Conservation (phyloP, 306 rosid species). For the Vigna nakashimae region DNA sequence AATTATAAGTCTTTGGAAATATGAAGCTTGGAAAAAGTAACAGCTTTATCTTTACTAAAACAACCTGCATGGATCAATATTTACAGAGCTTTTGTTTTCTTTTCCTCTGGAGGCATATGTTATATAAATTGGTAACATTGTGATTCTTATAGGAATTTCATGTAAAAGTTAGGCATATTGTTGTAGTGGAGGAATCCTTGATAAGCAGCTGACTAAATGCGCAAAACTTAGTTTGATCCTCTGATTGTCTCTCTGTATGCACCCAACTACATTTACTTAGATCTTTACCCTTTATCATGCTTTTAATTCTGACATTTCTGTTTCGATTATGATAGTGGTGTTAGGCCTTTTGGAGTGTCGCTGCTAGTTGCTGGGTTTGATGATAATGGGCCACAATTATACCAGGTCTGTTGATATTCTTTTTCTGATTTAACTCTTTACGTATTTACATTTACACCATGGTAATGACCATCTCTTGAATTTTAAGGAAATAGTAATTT, state of each 20-base stretch:
- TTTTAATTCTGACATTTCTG: constrained; percentile 38
- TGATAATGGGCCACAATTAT: constrained; percentile 90
- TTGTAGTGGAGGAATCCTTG: not conserved
- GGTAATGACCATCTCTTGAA: not conserved
- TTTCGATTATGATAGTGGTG: constrained; percentile 68
- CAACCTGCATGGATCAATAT: not conserved
- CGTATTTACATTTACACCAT: constrained; percentile 26
- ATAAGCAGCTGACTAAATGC: constrained; percentile 1
- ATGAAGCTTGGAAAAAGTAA: constrained; percentile 14
- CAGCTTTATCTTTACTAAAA: constrained; percentile 2
- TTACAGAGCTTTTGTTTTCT: not conserved
- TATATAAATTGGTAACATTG: constrained; percentile 6
- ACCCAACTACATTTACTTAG: not conserved
- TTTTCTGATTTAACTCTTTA: constrained; percentile 16
- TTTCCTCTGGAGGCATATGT: constrained; percentile 18
- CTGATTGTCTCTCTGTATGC: not conserved
- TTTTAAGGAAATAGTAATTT: constrained; percentile 4
- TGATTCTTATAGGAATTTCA: not conserved
- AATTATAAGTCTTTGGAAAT: not conserved
- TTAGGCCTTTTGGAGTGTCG: constrained; percentile 98
- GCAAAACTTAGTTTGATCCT: constrained; percentile 1
- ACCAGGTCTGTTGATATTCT: constrained; percentile 65
- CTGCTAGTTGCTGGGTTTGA: constrained; percentile 92
- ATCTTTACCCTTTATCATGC: not conserved
- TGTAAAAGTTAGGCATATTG: constrained; percentile 3